Evolutionary conservation across 352 stramenopile genomes (phyloP).

Genomic region (Pythium rhizo-oryzae): DNA sequence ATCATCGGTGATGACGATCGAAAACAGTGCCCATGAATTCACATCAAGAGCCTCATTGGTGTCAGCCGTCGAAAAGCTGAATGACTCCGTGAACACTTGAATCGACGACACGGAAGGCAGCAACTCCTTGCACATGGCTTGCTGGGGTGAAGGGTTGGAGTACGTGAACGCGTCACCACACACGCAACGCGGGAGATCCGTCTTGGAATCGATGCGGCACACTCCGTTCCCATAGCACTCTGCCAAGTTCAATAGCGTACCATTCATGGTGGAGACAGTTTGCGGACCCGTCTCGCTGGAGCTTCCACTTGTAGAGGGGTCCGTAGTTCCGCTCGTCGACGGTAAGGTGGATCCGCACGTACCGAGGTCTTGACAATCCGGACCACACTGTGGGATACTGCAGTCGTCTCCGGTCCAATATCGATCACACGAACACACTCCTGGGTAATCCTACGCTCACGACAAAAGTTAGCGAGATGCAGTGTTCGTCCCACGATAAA

Average conservation of each 20-base stretch:
- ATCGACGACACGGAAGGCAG: slow-evolving; percentile 62
- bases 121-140: slow-evolving; percentile 67
- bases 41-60: slow-evolving; percentile 49
- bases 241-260: slow-evolving; percentile 49
- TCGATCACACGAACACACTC: slow-evolving; percentile 70
- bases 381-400: slow-evolving; percentile 68
- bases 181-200: slow-evolving; percentile 44
- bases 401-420: slow-evolving; percentile 82
- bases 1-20: slow-evolving; percentile 50
- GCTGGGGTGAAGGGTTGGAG: slow-evolving; percentile 34
- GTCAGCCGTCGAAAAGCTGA: slow-evolving; percentile 40
- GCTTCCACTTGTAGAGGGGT: slow-evolving; percentile 1
- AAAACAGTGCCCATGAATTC: slow-evolving; percentile 65
- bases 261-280: neutral
- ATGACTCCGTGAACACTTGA: slow-evolving; percentile 52
- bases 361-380: slow-evolving; percentile 67
- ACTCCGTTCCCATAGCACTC: slow-evolving; percentile 80
- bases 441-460: slow-evolving; percentile 45
- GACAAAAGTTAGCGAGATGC: neutral
- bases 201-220: slow-evolving; percentile 38
- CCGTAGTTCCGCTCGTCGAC: neutral
- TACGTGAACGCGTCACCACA: slow-evolving; percentile 74
- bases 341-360: slow-evolving; percentile 32
- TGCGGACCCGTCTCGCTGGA: neutral
- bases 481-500: neutral